Evolutionary conservation across 192 early-diverging fungal species (phyloP), one percentile per base, ranked within the genome.

Genomic region (Coemansia sp.): DNA sequence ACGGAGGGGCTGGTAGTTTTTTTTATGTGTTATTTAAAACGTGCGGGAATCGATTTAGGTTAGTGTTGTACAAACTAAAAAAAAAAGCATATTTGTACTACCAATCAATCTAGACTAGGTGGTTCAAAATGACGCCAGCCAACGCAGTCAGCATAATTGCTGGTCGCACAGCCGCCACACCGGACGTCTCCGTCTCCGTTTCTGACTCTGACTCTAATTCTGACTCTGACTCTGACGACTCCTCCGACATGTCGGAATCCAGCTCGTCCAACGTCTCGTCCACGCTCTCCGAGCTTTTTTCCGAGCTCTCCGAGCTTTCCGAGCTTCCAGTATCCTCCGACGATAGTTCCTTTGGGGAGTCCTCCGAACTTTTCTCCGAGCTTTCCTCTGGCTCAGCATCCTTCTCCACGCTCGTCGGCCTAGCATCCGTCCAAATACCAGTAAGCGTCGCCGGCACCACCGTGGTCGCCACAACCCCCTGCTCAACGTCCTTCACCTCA

Each of bases 281-380:
- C n/a, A n/a, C n/a, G 47, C 47, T 49, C 9, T 49, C 47, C 47
- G 47, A 49, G 24, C 47, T 49, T 40, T 22, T 49, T 9, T 49
- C 47, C 47, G 47, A 49, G 24, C 47, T 49, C n/a, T 16, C 35
- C n/a, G n/a, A n/a, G 47, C 47, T 49, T 9, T 49, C 47, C 47
- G 47, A 49, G 24, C 47, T 49, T 40, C 35, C 35, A 40, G 14
- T 0, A 3, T 40, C 35, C 35, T 40, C 35, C n/a, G 35, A 40
- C 35, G 14, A 35, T 8, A n/a, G n/a, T n/a, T n/a, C n/a, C n/a
- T 35, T 14, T 35, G 33, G 14, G 10, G n/a, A 40, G 35, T 40
- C 35, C 35, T 11, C 12, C 35, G 9, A 40, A 40, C 35, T n/a
- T 16, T 40, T 16, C 14, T 40, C 35, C 14, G 35, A 40, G 14